Base-by-base conservation (phyloP, 805 yeast genomes). In the Limtongia smithiae region DNA sequence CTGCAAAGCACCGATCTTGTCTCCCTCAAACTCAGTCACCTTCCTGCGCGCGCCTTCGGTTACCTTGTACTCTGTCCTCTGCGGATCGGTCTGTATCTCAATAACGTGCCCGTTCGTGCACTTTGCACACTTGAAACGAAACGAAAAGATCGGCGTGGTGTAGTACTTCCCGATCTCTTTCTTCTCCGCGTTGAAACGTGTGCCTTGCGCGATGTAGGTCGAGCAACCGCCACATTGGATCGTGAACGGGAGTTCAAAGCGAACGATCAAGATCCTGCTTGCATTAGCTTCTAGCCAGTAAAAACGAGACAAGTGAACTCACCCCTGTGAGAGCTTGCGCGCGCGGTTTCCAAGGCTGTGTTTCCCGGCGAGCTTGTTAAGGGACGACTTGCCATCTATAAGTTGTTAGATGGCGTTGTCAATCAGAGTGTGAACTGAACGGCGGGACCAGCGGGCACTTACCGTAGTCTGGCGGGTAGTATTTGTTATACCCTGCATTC, bases 401-500 rank as follows among this genome's bases (percentile, higher is more conserved):
- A 21, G n/a, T n/a, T n/a, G n/a, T n/a, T 11, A 5, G 11, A 31
- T 21, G 32, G 44, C 37, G 17, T 20, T 3, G 11, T 14, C 3
- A 20, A 17, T 3, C 11, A 25, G 3, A 9, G 17, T n/a, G 8
- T 4, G 3, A 36, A 5, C 35, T 24, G 15, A n/a, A 4, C 9
- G 28, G 32, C 18, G 38, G 14, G 11, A 5, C 8, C n/a, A 11
- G 12, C 37, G 25, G n/a, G 8, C 15, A 44, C 60, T 7, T 54
- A 61, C 64, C 65, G 43, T 65, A 63, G 25, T 65, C 68, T 7
- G 68, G 68, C 3, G 68, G 68, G 49, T 62, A 62, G 45, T 65
- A 65, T 39, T 62, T 62, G 47, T 65, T 65, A 37, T 47, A 62
- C 14, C 65, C 68, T 59, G 32, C n/a, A n/a, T n/a, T n/a, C n/a